Evolutionary conservation across 495 filamentous ascomycete genomes (phyloP), one percentile per base, ranked within the genome.

Genomic region (Sabuloglossum arenarium): DNA sequence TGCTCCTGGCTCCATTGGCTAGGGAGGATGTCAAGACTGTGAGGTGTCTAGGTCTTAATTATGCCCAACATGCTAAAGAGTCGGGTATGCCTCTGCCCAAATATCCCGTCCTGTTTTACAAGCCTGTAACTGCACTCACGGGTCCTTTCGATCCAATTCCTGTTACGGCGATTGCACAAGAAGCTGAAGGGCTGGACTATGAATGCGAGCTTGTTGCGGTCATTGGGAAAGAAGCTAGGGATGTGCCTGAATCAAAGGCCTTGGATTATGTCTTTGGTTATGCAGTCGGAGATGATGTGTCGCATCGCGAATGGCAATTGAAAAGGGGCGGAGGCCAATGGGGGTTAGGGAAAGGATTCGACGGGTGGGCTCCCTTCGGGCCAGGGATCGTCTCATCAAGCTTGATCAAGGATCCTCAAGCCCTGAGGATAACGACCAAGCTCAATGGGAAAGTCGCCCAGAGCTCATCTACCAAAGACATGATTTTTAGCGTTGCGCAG

Each of bases 361-460:
- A 94, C 68, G 82, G 84, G 46, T 91, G 85, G 86, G 86, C 85
- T n/a, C 87, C 86, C 0, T 84, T 77, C 61, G 87, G 87, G 1
- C 87, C 87, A 14, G 86, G 83, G 0, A 87, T 91, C 60, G 84
- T 88, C 23, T 79, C 75, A 34, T 68, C 71, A 53, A 67, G 66
- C n/a, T 43, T 88, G 58, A 82, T 91, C 60, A 64, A 70, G 32
- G 79, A 89, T 63, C 86, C 86, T 0, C 82, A 86, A 65, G 70
- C 66, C 19, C 66, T 88, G 56, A 70, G 68, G 28, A 87, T 90
- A 47, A 68, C 66, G 45, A 85, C 82, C 0, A 79, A 75, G 58
- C 60, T 91, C 34, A 93, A 93, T 65, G 86, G 83, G 0, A 64
- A 77, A 64, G 74, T 69, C 3, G 77, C 86, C 3, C 87, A 94